phyloP scores from a whole-genome alignment of 1,284 basidiomycete species.

The Chalciporus piperatoides region DNA sequence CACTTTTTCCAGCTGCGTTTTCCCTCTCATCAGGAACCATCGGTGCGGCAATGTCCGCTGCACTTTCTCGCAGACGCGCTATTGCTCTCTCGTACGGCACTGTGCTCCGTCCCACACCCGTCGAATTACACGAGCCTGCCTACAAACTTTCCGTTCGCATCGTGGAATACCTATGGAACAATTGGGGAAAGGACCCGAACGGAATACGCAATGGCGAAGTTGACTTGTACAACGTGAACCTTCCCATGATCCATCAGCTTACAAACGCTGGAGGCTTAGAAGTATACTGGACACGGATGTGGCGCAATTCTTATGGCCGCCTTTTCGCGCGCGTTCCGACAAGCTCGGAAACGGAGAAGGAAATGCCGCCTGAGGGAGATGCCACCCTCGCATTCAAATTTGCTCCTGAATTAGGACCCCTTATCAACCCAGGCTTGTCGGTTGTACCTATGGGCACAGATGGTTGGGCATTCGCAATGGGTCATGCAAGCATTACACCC shows the following conservation, averaged over 20 bases:
- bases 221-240: conserved; percentile 80
- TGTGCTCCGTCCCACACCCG: conserved; percentile 67
- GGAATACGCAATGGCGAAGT: conserved; percentile 62
- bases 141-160: conserved; percentile 66
- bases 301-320: conserved; percentile 71
- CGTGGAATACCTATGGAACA: conserved; percentile 67
- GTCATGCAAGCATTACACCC: conserved; percentile 71
- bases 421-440: conserved; percentile 61
- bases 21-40: conserved; percentile 87
- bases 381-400: conserved; percentile 72
- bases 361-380: conserved; percentile 25
- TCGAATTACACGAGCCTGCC: conserved; percentile 60
- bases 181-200: conserved; percentile 71
- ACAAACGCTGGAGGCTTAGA: conserved; percentile 52
- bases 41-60: conserved; percentile 81
- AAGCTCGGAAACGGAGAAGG: conserved; percentile 20
- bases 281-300: conserved; percentile 73
- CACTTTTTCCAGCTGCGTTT: conserved; percentile 63
- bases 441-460: conserved; percentile 74
- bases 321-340: conserved; percentile 57
- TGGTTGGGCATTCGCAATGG: conserved; percentile 71
- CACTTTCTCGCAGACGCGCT: conserved; percentile 65
- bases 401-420: conserved; percentile 67
- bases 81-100: conserved; percentile 86
- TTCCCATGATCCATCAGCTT: conserved; percentile 68